These are phyloP conservation scores for Solanum lycopersicoides DNA, from an alignment of 257 asterid genomes.

Conservation along the genomic window DNA sequence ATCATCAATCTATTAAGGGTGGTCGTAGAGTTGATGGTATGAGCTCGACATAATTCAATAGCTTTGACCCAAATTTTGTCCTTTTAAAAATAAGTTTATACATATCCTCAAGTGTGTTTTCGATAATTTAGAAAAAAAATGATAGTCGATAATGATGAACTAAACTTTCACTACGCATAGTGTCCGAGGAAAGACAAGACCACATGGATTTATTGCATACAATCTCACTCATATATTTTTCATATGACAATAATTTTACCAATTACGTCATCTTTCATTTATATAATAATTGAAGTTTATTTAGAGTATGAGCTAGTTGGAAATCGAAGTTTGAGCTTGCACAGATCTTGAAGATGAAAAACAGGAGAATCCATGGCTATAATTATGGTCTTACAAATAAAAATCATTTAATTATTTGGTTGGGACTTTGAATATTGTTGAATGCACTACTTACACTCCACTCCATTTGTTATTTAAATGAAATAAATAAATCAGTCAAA, in stretches of 20 bases:
- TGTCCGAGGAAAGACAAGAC: not conserved
- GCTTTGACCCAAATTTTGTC: not conserved
- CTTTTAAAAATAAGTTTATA: not conserved
- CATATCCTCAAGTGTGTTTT: not conserved
- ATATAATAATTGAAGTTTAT: not conserved
- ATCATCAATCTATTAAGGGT: not conserved
- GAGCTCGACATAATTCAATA: not conserved
- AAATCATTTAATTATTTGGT: not conserved
- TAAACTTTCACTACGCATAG: not conserved
- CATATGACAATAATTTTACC: not conserved
- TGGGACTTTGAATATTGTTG: not conserved
- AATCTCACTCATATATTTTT: not conserved
- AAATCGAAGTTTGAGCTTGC: not conserved
- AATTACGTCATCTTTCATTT: not conserved
- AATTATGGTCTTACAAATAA: not conserved
- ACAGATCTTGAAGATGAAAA: not conserved
- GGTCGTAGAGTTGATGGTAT: not conserved
- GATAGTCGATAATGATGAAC: no score
- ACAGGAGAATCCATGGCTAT: not conserved
- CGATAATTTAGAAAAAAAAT: no score
- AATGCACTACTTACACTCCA: not conserved
- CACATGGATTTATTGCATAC: no score
- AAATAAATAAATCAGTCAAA: not conserved
- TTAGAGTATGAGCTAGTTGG: not conserved
- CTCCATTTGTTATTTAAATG: not conserved